Conservation (phyloP, 352 stramenopile genomes). For the Pythium sp. region DNA sequence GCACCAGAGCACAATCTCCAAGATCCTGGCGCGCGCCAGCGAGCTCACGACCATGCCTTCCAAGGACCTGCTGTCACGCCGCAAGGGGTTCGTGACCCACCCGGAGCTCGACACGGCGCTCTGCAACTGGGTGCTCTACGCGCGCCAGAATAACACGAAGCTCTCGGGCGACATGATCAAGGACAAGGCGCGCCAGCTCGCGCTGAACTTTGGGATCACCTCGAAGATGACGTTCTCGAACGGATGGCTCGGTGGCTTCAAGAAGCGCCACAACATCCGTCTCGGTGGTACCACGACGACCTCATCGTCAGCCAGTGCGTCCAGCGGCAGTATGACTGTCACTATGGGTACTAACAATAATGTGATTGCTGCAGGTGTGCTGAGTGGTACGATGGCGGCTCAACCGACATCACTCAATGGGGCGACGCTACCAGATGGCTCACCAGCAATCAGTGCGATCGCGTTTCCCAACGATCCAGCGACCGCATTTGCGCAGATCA, state of each 20-base stretch:
- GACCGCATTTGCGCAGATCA: conserved; percentile 4
- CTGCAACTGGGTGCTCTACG: conserved; percentile 57
- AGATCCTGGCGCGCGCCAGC: conserved; percentile 44
- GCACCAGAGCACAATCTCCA: conserved; percentile 64
- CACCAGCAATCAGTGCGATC: neutral
- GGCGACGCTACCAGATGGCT: neutral
- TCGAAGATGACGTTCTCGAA: conserved; percentile 61
- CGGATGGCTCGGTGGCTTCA: conserved; percentile 61
- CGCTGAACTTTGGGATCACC: conserved; percentile 35
- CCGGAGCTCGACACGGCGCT: conserved; percentile 59
- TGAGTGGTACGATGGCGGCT: neutral
- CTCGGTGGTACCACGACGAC: conserved; percentile 26
- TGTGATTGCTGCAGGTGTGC: neutral
- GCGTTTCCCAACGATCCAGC: neutral
- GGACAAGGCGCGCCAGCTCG: conserved; percentile 42
- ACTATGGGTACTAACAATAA: neutral
- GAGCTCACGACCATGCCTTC: conserved; percentile 52
- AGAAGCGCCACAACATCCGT: conserved; percentile 61
- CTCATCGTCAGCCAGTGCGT: neutral
- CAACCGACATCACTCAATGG: neutral
- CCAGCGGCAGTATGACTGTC: neutral
- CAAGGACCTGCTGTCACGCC: conserved; percentile 34
- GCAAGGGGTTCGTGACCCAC: conserved; percentile 45
- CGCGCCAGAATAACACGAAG: conserved; percentile 43
- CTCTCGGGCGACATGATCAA: conserved; percentile 66